Base-by-base conservation (phyloP, 139 green algal genomes). In the Chlamydomonas schloesseri region DNA sequence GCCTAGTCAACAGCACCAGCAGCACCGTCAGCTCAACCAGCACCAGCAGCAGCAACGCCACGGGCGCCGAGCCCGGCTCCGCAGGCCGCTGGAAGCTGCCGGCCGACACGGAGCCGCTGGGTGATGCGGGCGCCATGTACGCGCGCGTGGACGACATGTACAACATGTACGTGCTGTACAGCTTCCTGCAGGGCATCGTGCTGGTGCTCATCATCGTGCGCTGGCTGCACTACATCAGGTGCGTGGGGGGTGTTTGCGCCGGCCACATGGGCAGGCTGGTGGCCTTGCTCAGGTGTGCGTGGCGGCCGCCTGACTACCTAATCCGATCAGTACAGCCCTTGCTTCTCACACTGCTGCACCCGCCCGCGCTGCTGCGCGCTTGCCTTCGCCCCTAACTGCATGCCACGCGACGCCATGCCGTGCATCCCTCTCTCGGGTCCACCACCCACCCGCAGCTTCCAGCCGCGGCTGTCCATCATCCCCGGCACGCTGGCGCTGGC, bases 61-160 rank as follows among this genome's bases (percentile, higher is more conserved):
- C 75, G 1, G 87, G 81, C 42, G 31, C n/a, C 1, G 69, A 82
- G 4, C 70, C 34, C n/a, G 75, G 88, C 31, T 91, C n/a, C 2
- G 69, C 87, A 0, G 74, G 47, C n/a, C 82, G 88, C 31, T 91
- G 82, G 82, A 11, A 3, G 46, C 65, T 85, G 58, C 76, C 75
- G 20, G 82, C 80, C 3, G 76, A 88, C 33, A 0, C 15, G 9
- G 13, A 67, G 53, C 79, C 55, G 10, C 21, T 90, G 34, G 33
- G 86, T 2, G 73, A 62, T 29, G 29, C 86, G 0, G 62, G 37
- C 11, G 36, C 29, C 55, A 82, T 90, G 81, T 79, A 70, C 36
- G 73, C 23, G 21, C 33, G 72, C 0, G 24, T 87, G 46, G 47
- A 82, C 31, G 11, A 34, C 14, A 88, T 90, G 87, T 81, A 80